Conservation (phyloP, 306 rosid species). For the Clitoria ternatea region DNA sequence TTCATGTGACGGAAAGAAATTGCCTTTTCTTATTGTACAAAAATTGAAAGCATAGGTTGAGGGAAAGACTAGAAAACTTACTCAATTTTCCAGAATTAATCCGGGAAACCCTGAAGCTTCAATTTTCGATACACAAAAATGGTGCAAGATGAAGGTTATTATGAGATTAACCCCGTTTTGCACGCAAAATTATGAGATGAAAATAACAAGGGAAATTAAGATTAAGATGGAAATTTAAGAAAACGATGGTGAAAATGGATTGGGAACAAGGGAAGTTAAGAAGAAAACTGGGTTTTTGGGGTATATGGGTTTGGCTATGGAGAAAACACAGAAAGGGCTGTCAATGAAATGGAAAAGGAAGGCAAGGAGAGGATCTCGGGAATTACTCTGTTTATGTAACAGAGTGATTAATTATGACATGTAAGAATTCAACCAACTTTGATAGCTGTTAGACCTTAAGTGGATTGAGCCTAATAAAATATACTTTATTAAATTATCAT, state of each 20-base stretch:
- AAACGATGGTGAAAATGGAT: neutral
- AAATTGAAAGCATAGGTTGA: neutral
- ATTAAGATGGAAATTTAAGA: slow-evolving; percentile 15
- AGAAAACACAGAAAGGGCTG: slow-evolving; percentile 9
- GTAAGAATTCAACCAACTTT: neutral
- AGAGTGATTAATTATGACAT: slow-evolving; percentile 21
- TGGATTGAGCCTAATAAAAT: neutral
- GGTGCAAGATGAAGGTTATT: slow-evolving; percentile 13
- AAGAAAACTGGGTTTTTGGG: slow-evolving; percentile 27
- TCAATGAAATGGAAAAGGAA: slow-evolving; percentile 20
- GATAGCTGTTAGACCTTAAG: neutral
- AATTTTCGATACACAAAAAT: neutral
- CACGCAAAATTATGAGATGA: neutral
- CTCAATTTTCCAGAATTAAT: slow-evolving; percentile 3
- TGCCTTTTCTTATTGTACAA: neutral
- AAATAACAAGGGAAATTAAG: neutral
- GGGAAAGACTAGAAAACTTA: slow-evolving; percentile 21
- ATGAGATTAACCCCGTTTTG: slow-evolving; percentile 5
- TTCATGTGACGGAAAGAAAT: neutral
- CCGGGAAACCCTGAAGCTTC: neutral
- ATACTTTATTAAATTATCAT: neutral
- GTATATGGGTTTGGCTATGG: neutral
- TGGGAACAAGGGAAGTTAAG: neutral
- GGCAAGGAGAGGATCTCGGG: slow-evolving; percentile 44
- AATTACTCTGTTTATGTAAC: neutral